Conservation (phyloP, 148 eudicot genomes). For the Linanthus parryae region DNA sequence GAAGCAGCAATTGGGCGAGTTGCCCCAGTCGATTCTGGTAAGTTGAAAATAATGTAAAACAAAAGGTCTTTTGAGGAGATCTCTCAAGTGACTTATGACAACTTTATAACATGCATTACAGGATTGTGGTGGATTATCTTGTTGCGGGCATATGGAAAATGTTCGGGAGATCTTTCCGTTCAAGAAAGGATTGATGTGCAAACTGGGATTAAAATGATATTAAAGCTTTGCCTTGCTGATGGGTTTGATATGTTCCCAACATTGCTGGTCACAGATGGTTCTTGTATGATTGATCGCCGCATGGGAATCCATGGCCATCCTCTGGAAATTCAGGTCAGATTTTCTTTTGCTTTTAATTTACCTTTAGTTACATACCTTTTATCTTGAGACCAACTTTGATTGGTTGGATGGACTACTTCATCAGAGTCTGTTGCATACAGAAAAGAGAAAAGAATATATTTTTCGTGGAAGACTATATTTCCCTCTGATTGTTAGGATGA, state of each 20-base stretch:
- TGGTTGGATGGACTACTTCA: too few species aligned
- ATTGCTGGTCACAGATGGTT: constrained; percentile 47
- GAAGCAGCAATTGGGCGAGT: constrained; percentile 56
- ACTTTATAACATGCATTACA: constrained; percentile 12
- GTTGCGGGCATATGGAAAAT: constrained; percentile 48
- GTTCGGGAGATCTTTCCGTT: constrained; percentile 31
- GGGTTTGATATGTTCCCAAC: constrained; percentile 59
- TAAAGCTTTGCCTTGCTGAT: constrained; percentile 47
- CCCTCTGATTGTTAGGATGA: too few species aligned
- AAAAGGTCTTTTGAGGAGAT: not conserved
- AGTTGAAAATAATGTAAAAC: constrained; percentile 4
- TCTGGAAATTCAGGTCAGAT: constrained; percentile 41
- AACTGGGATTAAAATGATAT: constrained; percentile 46
- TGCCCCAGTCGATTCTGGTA: constrained; percentile 55
- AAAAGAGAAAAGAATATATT: too few species aligned
- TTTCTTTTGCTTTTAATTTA: not conserved
- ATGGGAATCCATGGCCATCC: constrained; percentile 60
- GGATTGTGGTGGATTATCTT: constrained; percentile 61
- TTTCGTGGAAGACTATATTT: too few species aligned
- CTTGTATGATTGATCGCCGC: constrained; percentile 58
- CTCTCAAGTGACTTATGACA: too few species aligned
- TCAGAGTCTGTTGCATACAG: too few species aligned
- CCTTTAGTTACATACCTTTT: not conserved
- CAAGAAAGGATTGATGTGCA: constrained; percentile 49
- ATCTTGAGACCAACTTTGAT: not conserved